These are phyloP conservation scores for Craspedostauros australis DNA, from an alignment of 108 stramenopile species.

Conservation along the genomic window DNA sequence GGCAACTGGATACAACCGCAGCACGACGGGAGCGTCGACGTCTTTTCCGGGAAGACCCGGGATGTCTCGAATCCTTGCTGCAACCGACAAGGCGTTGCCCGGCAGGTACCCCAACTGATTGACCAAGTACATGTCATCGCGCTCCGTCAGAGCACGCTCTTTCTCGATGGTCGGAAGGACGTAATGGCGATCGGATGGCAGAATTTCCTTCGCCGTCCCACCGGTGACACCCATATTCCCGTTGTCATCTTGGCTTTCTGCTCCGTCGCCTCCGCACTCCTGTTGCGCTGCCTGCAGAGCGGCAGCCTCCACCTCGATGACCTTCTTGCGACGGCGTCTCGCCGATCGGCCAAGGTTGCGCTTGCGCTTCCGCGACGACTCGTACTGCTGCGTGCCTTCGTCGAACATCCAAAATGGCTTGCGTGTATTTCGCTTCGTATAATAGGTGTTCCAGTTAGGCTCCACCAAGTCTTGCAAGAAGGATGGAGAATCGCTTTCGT, in stretches of 20 bases:
- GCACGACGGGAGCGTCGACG: neutral
- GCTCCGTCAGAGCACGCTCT: neutral
- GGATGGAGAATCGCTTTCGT: no score
- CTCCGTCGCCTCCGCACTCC: neutral
- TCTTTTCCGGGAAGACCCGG: no score
- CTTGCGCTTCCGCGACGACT: no score
- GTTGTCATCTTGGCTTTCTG: neutral
- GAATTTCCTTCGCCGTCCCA: neutral
- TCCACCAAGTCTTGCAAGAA: no score
- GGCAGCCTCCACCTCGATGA: slow-evolving; percentile 18
- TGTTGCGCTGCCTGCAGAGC: neutral
- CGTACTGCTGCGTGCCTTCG: no score
- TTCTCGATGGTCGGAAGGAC: slow-evolving; percentile 13
- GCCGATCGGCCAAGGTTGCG: slow-evolving; percentile 38
- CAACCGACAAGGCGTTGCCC: slow-evolving; percentile 66
- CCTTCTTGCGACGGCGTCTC: slow-evolving; percentile 31
- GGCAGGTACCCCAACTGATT: slow-evolving; percentile 73
- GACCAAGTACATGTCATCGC: slow-evolving; percentile 34
- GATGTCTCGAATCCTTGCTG: slow-evolving; percentile 28
- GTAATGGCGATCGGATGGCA: slow-evolving; percentile 32
- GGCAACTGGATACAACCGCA: neutral
- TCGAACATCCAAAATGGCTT: no score
- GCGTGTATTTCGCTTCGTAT: no score
- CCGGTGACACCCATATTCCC: neutral
- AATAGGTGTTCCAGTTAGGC: no score